Conservation (phyloP, 306 rosid species). For the Myrica gale region DNA sequence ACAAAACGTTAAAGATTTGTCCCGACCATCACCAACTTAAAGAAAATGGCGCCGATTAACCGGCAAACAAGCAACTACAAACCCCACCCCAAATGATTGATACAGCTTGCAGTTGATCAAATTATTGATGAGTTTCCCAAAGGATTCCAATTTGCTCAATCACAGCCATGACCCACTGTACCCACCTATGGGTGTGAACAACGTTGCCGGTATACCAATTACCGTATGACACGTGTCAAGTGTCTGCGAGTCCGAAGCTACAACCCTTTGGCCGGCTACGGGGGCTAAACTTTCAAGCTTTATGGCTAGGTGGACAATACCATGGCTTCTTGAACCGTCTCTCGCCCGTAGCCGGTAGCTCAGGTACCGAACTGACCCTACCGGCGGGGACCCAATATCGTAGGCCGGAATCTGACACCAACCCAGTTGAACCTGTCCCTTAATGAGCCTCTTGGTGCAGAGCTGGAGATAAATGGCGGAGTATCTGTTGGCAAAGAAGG, state of each 20-base stretch:
- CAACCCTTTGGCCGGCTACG: conserved; percentile 7
- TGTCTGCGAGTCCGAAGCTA: not conserved
- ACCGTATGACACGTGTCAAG: conserved; percentile 41
- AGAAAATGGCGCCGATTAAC: not conserved
- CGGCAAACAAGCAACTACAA: not conserved
- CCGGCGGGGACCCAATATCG: conserved; percentile 40
- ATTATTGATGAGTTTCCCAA: not conserved
- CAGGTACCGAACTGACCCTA: conserved; percentile 33
- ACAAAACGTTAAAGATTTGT: not conserved
- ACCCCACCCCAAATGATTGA: not conserved
- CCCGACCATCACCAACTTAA: too few species aligned
- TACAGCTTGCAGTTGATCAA: not conserved
- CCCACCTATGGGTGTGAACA: not conserved
- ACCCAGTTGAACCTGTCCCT: conserved; percentile 45
- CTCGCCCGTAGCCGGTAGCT: conserved; percentile 60
- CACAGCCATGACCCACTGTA: not conserved
- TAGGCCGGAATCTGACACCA: conserved; percentile 51
- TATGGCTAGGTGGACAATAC: conserved; percentile 46
- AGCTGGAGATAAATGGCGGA: conserved; percentile 45
- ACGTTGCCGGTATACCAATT: conserved; percentile 53
- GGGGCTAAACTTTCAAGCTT: conserved; percentile 27
- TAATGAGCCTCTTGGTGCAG: conserved; percentile 35
- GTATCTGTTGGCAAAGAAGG: conserved; percentile 38
- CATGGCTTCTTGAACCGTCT: conserved; percentile 47
- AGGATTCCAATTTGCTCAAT: not conserved